Evolutionary conservation across 2,329 filamentous ascomycete genomes (phyloP).

Genomic region (Scytalidium lignicola): DNA sequence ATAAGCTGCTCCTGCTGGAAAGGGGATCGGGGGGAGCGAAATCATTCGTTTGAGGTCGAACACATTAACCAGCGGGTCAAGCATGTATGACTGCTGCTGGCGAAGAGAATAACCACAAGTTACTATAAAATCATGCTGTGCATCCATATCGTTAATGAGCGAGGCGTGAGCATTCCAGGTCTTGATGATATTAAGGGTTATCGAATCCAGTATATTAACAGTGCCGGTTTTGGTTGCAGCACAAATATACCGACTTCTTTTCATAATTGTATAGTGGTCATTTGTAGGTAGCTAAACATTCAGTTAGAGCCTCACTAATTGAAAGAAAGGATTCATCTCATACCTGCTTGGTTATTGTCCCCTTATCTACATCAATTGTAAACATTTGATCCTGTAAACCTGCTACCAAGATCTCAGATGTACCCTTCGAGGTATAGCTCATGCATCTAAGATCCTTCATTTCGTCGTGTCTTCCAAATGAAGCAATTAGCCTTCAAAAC

Average conservation of each 20-base stretch:
- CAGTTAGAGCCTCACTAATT: constrained; percentile 17
- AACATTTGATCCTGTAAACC: constrained; percentile 86
- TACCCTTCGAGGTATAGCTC: constrained; percentile 87
- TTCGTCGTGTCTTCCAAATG: constrained; percentile 52
- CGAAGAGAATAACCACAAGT: constrained; percentile 91
- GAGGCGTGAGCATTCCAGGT: constrained; percentile 88
- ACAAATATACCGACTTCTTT: constrained; percentile 83
- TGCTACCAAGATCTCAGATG: constrained; percentile 77
- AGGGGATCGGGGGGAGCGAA: constrained; percentile 86
- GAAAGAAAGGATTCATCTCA: constrained; percentile 5
- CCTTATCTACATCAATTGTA: constrained; percentile 64
- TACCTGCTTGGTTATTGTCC: constrained; percentile 64
- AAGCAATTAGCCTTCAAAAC: constrained; percentile 14
- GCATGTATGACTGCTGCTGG: constrained; percentile 72
- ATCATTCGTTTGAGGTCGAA: constrained; percentile 90
- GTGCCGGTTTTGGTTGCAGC: constrained; percentile 78
- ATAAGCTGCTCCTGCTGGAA: constrained; percentile 85
- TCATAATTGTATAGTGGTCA: constrained; percentile 86
- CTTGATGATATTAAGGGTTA: constrained; percentile 72
- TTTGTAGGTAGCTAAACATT: constrained; percentile 58
- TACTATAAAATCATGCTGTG: constrained; percentile 88
- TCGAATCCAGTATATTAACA: constrained; percentile 80
- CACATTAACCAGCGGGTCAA: constrained; percentile 90
- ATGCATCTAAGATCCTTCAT: constrained; percentile 91
- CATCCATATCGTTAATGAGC: constrained; percentile 94